Conservation (phyloP, 805 yeast species). For the Sungouiella blattae region DNA sequence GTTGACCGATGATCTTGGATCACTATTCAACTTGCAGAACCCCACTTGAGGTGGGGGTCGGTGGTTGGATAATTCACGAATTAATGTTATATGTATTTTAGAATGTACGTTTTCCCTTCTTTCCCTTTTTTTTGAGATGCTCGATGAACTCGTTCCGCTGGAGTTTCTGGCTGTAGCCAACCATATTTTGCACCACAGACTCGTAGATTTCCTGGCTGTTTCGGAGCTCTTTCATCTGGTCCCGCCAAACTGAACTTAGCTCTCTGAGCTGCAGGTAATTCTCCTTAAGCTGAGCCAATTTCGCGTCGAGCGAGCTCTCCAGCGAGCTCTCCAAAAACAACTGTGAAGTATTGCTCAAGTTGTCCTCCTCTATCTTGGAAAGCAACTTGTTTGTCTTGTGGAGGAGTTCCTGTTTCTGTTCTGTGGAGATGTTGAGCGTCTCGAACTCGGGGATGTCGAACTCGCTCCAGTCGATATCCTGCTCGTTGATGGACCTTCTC, state of each 20-base stretch:
- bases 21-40: conserved; percentile 29
- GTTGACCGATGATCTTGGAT: conserved; percentile 20
- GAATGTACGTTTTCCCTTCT: conserved; percentile 15
- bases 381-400: conserved; percentile 25
- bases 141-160: conserved; percentile 48
- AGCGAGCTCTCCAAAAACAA: conserved; percentile 21
- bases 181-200: conserved; percentile 81
- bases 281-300: conserved; percentile 30
- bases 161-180: conserved; percentile 84
- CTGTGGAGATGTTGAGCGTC: conserved; percentile 26
- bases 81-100: too few relatives aligned
- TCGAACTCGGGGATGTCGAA: conserved; percentile 36
- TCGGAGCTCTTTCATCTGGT: conserved; percentile 44
- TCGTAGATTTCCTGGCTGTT: conserved; percentile 77
- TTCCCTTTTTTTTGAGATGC: conserved; percentile 26
- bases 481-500: conserved; percentile 23
- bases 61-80: too few relatives aligned
- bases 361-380: conserved; percentile 32
- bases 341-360: conserved; percentile 28
- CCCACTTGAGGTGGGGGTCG: too few relatives aligned
- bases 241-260: conserved; percentile 48
- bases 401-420: conserved; percentile 21
- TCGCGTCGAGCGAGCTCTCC: conserved; percentile 26
- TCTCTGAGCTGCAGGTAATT: conserved; percentile 24
- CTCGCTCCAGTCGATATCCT: conserved; percentile 33